Percentiles rank a stretch among this genome's conserved stretches.
Conservation (phyloP, 306 rosid genomes). For the Lotus japonicus region DNA sequence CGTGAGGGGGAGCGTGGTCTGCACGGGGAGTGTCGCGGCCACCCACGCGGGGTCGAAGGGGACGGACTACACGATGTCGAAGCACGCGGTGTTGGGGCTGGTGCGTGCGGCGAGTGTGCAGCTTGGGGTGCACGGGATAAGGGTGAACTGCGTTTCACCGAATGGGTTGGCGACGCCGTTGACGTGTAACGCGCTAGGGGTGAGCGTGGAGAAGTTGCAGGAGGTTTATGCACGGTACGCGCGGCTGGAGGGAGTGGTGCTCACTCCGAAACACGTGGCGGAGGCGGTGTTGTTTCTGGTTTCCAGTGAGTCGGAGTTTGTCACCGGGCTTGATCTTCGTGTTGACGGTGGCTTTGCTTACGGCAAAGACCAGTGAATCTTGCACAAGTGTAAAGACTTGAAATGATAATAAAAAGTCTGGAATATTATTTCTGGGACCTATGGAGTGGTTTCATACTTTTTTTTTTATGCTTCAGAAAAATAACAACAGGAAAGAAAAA, state of each 20-base stretch:
- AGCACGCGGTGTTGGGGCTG: conserved; percentile 50
- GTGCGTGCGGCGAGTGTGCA: conserved; percentile 40
- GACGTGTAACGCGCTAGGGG: not conserved
- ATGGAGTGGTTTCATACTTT: too few species aligned
- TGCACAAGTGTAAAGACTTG: too few species aligned
- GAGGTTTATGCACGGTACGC: not conserved
- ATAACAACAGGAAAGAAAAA: too few species aligned
- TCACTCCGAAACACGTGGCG: conserved; percentile 30
- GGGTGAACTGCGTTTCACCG: conserved; percentile 55
- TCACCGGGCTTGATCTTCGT: conserved; percentile 28
- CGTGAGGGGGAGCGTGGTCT: conserved; percentile 45
- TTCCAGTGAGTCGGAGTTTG: conserved; percentile 26
- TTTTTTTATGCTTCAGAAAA: too few species aligned
- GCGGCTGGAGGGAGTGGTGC: conserved; percentile 30
- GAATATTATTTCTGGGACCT: too few species aligned
- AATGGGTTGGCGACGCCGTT: conserved; percentile 34
- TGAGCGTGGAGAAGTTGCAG: not conserved
- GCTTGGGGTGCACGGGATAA: conserved; percentile 35
- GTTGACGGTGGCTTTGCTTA: conserved; percentile 24
- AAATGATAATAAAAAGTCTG: too few species aligned
- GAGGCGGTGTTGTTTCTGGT: conserved; percentile 41
- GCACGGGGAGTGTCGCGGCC: conserved; percentile 34
- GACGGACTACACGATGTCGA: conserved; percentile 40
- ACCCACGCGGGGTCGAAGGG: not conserved
- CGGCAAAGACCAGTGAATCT: too few species aligned